Percentiles rank a stretch among this genome's conserved stretches.
Conservation (phyloP, 2,329 filamentous ascomycete species). For the Graphiopsis chlorocephala region DNA sequence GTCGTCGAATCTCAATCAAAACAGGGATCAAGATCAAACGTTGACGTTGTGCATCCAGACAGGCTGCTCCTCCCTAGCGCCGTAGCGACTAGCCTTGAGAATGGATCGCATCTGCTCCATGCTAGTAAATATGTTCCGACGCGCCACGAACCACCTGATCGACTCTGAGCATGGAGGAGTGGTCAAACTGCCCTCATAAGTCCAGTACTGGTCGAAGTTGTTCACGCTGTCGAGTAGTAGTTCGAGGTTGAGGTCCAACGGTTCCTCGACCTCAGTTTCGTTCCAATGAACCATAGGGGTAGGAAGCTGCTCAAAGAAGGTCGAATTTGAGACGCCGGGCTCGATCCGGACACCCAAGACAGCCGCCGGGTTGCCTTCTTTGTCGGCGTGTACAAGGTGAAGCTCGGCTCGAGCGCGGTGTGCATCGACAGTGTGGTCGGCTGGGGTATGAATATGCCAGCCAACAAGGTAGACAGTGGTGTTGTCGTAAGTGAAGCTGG, state of each 20-base stretch:
- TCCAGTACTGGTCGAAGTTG: constrained; percentile 48
- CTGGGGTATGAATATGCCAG: constrained; percentile 53
- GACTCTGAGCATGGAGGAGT: constrained; percentile 49
- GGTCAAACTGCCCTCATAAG: constrained; percentile 49
- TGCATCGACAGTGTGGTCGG: constrained; percentile 48
- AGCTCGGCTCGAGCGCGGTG: constrained; percentile 47
- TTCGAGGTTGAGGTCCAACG: constrained; percentile 31
- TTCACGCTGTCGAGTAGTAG: constrained; percentile 38
- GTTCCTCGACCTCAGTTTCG: constrained; percentile 16
- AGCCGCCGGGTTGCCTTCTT: constrained; percentile 41
- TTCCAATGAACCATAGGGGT: constrained; percentile 23
- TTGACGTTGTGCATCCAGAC: constrained; percentile 50
- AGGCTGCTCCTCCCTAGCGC: constrained; percentile 45
- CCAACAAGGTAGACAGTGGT: constrained; percentile 48
- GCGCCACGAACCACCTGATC: constrained; percentile 46
- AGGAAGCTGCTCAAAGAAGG: constrained; percentile 46
- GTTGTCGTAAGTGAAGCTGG: constrained; percentile 47
- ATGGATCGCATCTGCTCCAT: constrained; percentile 49
- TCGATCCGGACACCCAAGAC: constrained; percentile 50
- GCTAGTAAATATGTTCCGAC: constrained; percentile 43
- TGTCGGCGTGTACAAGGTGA: constrained; percentile 49
- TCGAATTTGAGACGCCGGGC: constrained; percentile 38
- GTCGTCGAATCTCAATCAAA: neutral
- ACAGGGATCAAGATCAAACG: constrained; percentile 18
- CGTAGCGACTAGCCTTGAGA: constrained; percentile 45